These are phyloP conservation scores for Metrosideros polymorpha DNA, from an alignment of 441 rosid genomes.

Conservation along the genomic window DNA sequence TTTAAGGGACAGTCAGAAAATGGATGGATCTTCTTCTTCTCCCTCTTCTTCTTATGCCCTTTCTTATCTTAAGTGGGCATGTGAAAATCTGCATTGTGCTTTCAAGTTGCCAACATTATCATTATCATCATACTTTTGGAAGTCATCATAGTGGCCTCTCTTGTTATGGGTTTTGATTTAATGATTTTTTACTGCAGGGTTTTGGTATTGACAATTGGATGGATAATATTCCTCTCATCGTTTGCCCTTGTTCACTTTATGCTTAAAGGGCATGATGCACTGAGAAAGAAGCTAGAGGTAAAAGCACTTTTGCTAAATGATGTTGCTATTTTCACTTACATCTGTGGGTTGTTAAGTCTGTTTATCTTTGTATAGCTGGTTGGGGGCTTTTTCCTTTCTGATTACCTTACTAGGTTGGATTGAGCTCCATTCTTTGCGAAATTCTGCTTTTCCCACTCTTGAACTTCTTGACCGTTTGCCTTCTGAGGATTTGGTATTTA, in stretches of 20 bases:
- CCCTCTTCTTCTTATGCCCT: neutral
- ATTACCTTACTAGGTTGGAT: neutral
- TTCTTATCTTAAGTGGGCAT: neutral
- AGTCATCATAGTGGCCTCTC: neutral
- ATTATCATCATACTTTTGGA: neutral
- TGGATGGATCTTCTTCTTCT: neutral
- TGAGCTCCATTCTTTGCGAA: neutral
- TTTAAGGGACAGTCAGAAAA: neutral
- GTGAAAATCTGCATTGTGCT: neutral
- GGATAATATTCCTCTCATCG: slow-evolving; percentile 78
- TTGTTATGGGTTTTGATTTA: neutral
- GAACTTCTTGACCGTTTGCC: neutral
- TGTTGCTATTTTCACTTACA: neutral
- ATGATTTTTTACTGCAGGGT: slow-evolving; percentile 31
- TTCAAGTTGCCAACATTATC: neutral
- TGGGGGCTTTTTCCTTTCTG: neutral
- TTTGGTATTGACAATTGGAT: slow-evolving; percentile 70
- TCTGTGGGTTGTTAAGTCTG: neutral
- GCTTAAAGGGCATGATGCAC: slow-evolving; percentile 64
- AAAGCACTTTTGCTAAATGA: neutral
- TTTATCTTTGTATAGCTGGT: neutral
- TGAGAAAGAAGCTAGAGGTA: slow-evolving; percentile 87
- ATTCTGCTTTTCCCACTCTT: neutral
- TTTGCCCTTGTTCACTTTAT: slow-evolving; percentile 68
- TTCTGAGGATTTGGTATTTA: neutral